phyloP scores from a whole-genome alignment of 202 grass and related monocot species.

The Panicum virgatum region DNA sequence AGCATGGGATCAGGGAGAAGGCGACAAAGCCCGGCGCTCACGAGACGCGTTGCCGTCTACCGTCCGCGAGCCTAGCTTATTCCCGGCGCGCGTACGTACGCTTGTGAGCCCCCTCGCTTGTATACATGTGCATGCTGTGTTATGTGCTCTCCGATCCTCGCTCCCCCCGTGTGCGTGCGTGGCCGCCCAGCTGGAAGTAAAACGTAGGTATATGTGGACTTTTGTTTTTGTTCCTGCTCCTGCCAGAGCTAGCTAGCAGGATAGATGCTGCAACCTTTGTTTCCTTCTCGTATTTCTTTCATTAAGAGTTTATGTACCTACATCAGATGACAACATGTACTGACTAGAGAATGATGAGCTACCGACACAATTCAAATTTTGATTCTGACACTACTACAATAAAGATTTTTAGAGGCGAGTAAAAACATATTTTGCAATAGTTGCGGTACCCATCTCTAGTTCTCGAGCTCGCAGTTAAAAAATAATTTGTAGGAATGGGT shows the following conservation, averaged over 20 bases:
- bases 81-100: conserved; percentile 42
- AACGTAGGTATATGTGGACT: not conserved
- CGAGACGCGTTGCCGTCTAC: conserved; percentile 36
- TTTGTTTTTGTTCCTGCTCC: not conserved
- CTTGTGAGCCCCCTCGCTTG: conserved; percentile 38
- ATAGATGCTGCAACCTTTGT: not conserved
- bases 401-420: too few species aligned
- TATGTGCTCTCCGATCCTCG: not conserved
- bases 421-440: too few species aligned
- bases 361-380: too few species aligned
- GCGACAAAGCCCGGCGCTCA: conserved; percentile 43
- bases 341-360: not conserved
- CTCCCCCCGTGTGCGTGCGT: conserved; percentile 15
- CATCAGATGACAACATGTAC: not conserved
- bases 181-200: conserved; percentile 4
- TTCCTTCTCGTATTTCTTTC: not conserved
- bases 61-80: conserved; percentile 33
- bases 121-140: conserved; percentile 1
- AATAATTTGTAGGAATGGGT: too few species aligned
- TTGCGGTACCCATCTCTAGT: too few species aligned
- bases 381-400: too few species aligned
- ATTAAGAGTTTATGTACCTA: not conserved
- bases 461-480: too few species aligned
- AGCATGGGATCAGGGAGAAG: not conserved
- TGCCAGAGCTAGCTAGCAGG: not conserved